Percentiles rank a stretch among this genome's conserved stretches.
Evolutionary conservation across 2,329 filamentous ascomycete species (phyloP).

Genomic region (Scedosporium aurantiacum): DNA sequence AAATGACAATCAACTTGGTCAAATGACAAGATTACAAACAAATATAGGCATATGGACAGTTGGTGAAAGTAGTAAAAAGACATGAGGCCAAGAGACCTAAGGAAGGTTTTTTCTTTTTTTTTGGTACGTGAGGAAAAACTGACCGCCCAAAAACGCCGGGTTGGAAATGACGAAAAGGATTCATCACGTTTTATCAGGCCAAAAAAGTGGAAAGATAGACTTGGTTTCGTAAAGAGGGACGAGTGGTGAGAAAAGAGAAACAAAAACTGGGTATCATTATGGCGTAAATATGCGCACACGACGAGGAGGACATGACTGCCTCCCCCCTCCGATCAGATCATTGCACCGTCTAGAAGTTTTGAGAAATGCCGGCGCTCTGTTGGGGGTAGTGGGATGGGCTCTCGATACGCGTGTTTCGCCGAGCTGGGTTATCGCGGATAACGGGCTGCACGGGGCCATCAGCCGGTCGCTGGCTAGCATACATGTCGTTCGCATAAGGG

Average conservation of each 20-base stretch:
- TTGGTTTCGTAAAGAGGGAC: background rate
- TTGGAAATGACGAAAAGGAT: background rate
- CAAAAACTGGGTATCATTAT: slow-evolving; percentile 1
- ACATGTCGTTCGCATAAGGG: slow-evolving; percentile 39
- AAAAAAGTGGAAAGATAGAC: background rate
- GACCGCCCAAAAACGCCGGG: background rate
- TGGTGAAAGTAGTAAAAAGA: background rate
- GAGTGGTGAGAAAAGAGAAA: background rate
- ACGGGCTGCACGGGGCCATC: slow-evolving; percentile 56
- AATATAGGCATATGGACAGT: background rate
- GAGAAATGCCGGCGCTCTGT: slow-evolving; percentile 87
- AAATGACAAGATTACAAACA: background rate
- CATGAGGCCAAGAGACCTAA: background rate
- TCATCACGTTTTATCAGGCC: background rate
- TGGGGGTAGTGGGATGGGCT: slow-evolving; percentile 81
- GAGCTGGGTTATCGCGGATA: slow-evolving; percentile 84
- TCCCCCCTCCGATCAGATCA: background rate
- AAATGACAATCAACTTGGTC: background rate
- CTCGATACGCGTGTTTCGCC: slow-evolving; percentile 91
- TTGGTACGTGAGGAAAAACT: background rate
- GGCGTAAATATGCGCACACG: slow-evolving; percentile 1
- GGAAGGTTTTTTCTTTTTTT: background rate
- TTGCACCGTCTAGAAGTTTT: slow-evolving; percentile 66
- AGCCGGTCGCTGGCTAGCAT: slow-evolving; percentile 30
- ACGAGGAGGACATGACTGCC: background rate